Evolutionary conservation across 2,329 filamentous ascomycete species (phyloP).

Genomic region (Pseudogymnoascus sp.): DNA sequence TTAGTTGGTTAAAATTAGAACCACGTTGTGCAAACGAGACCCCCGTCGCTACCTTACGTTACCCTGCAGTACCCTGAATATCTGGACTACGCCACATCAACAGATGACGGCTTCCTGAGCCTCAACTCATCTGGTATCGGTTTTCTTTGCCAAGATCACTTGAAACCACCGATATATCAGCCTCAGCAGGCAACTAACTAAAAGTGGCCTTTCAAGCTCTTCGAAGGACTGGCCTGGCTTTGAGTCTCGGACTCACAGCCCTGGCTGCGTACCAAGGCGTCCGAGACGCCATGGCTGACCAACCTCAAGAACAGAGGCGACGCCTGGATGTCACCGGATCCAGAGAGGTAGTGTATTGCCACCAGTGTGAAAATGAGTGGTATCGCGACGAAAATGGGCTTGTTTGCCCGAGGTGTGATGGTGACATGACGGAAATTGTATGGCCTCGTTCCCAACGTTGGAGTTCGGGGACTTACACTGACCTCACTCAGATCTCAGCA

Average conservation of each 20-base stretch:
- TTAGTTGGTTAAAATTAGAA: not conserved
- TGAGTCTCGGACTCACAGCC: conserved; percentile 52
- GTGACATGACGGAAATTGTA: conserved; percentile 82
- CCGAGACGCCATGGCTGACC: conserved; percentile 34
- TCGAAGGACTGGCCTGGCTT: conserved; percentile 45
- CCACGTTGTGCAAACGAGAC: conserved; percentile 3
- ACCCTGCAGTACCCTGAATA: conserved; percentile 3
- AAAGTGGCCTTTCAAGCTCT: conserved; percentile 50
- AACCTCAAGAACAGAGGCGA: conserved; percentile 15
- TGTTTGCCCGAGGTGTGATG: conserved; percentile 67
- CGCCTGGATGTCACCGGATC: conserved; percentile 44
- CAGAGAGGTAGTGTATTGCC: conserved; percentile 77
- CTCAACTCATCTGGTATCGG: not conserved
- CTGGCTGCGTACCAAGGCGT: conserved; percentile 46
- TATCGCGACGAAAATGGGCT: conserved; percentile 62
- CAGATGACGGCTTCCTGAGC: not conserved
- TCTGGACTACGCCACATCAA: conserved; percentile 4
- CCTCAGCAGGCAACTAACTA: conserved; percentile 20
- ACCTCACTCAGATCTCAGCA: not conserved
- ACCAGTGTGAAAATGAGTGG: conserved; percentile 76
- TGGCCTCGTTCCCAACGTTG: not conserved
- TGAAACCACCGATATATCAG: not conserved
- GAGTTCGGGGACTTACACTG: not conserved
- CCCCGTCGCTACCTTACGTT: not conserved
- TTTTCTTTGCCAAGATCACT: not conserved